Conservation (phyloP, 192 early-diverging fungal species). For the Coemansia sp. region DNA sequence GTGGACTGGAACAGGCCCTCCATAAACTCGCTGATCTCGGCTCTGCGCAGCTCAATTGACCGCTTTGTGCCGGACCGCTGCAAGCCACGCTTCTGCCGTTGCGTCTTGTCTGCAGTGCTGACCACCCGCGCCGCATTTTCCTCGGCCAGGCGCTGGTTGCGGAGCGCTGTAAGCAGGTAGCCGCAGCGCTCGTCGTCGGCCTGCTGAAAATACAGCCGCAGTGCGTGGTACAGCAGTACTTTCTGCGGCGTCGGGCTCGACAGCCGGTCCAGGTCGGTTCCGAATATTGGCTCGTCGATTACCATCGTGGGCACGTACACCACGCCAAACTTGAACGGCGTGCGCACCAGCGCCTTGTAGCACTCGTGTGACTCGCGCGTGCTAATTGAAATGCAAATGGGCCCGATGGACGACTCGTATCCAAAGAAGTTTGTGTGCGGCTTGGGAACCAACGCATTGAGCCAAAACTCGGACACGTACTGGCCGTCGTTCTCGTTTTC, state of each 20-base stretch:
- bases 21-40: slow-evolving; percentile 45
- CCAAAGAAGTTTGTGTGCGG: slow-evolving; percentile 53
- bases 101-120: slow-evolving; percentile 6
- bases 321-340: slow-evolving; percentile 47
- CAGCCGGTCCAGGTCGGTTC: slow-evolving; percentile 48
- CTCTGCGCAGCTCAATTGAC: slow-evolving; percentile 46
- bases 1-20: slow-evolving; percentile 30
- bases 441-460: slow-evolving; percentile 50
- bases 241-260: slow-evolving; percentile 46
- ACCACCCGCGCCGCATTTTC: slow-evolving; percentile 13
- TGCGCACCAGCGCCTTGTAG: slow-evolving; percentile 49
- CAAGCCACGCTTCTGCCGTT: slow-evolving; percentile 26
- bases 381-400: slow-evolving; percentile 51
- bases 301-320: slow-evolving; percentile 48
- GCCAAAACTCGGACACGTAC: slow-evolving; percentile 51
- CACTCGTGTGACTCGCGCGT: slow-evolving; percentile 50
- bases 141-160: slow-evolving; percentile 29
- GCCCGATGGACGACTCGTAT: slow-evolving; percentile 44
- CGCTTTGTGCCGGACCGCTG: slow-evolving; percentile 44
- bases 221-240: slow-evolving; percentile 46
- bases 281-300: slow-evolving; percentile 39
- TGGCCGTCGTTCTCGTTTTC: slow-evolving; percentile 51
- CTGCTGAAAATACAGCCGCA: slow-evolving; percentile 51
- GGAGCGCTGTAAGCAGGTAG: slow-evolving; percentile 34
- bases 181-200: slow-evolving; percentile 45